These are phyloP conservation scores for Suillus paluster DNA, from an alignment of 768 basidiomycete species.

Conservation along the genomic window DNA sequence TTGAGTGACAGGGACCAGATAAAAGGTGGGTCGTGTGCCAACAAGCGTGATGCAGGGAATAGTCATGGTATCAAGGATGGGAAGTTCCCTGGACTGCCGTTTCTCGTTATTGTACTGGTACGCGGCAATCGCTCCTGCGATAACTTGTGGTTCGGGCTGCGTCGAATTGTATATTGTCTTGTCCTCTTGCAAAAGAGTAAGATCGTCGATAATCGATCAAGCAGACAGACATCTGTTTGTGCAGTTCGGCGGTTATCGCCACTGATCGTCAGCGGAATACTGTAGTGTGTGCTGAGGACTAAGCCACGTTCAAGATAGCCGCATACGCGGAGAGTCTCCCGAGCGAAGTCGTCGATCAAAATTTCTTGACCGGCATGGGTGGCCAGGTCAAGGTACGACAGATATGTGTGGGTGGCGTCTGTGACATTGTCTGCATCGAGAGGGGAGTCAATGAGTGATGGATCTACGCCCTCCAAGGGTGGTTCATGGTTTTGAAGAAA, in stretches of 20 bases:
- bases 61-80: slow-evolving; percentile 29
- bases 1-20: slow-evolving; percentile 32
- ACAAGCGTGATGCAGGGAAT: slow-evolving; percentile 29
- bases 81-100: slow-evolving; percentile 15
- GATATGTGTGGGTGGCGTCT: slow-evolving; percentile 18
- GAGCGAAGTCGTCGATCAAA: slow-evolving; percentile 27
- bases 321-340: slow-evolving; percentile 25
- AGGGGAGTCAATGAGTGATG: neutral
- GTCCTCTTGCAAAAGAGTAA: slow-evolving; percentile 11
- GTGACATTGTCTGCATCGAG: slow-evolving; percentile 3
- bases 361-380: slow-evolving; percentile 23
- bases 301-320: slow-evolving; percentile 24
- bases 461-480: neutral
- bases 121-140: slow-evolving; percentile 37
- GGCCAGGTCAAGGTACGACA: slow-evolving; percentile 16
- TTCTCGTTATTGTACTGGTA: slow-evolving; percentile 32
- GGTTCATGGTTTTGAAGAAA: neutral
- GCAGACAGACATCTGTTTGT: slow-evolving; percentile 35
- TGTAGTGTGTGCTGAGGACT: slow-evolving; percentile 19
- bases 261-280: slow-evolving; percentile 35
- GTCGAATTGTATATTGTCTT: slow-evolving; percentile 8
- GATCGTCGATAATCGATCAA: slow-evolving; percentile 4
- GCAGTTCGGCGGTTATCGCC: slow-evolving; percentile 21
- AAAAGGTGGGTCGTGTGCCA: slow-evolving; percentile 34
- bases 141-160: slow-evolving; percentile 32